These are phyloP conservation scores for Platanus orientalis DNA, from an alignment of 164 flowering plant species.

Conservation along the genomic window DNA sequence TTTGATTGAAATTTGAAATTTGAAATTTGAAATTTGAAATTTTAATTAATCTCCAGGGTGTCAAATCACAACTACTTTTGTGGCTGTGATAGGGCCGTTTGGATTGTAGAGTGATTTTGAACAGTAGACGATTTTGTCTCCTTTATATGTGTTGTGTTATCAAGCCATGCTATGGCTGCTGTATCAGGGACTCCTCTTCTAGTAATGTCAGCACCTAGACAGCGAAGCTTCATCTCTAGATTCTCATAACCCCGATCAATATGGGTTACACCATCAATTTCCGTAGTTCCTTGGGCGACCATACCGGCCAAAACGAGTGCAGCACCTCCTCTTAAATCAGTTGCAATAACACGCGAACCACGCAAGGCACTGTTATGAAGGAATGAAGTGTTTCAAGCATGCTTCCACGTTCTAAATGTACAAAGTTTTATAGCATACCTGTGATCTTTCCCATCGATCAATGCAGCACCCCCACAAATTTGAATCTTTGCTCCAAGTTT, in stretches of 20 bases:
- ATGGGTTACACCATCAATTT: conserved; percentile 32
- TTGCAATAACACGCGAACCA: conserved; percentile 31
- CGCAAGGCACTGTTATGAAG: conserved; percentile 14
- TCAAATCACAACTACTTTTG: no score
- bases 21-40: no score
- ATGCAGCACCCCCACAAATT: conserved; percentile 31
- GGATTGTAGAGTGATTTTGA: no score
- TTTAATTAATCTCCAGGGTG: no score
- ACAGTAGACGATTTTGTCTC: no score
- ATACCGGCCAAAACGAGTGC: conserved; percentile 47
- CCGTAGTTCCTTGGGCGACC: conserved; percentile 47
- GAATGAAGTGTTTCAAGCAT: not conserved
- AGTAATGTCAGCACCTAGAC: conserved; percentile 28
- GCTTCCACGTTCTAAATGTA: not conserved
- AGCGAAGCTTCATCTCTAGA: conserved; percentile 30
- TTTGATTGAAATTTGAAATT: no score
- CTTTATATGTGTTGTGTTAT: no score
- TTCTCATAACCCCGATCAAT: conserved; percentile 50
- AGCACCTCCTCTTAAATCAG: conserved; percentile 42
- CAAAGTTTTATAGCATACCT: conserved; percentile 19
- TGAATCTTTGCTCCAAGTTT: conserved; percentile 46
- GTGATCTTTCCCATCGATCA: conserved; percentile 29
- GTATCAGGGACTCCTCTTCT: no score
- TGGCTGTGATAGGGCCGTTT: no score
- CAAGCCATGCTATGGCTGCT: no score